Percentiles rank a stretch among this genome's conserved stretches.
phyloP scores from a whole-genome alignment of 2,329 filamentous ascomycete species.

The Phialophora tarda region DNA sequence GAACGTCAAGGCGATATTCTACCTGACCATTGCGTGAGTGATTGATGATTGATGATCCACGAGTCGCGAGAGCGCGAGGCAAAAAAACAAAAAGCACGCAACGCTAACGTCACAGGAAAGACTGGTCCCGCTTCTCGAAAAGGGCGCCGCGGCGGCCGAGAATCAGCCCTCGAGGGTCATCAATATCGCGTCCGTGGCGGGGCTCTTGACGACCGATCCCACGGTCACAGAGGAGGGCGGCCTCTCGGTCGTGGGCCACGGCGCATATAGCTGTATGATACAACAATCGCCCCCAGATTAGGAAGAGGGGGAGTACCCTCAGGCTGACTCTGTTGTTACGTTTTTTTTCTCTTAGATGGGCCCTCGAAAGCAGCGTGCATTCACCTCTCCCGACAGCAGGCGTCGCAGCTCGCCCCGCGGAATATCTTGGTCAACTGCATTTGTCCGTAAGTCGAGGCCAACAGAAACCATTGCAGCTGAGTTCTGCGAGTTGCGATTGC shows the following conservation, averaged over 20 bases:
- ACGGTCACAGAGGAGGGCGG: constrained; percentile 56
- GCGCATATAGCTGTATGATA: constrained; percentile 54
- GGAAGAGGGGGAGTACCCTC: too few species aligned
- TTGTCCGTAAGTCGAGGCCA: constrained; percentile 41
- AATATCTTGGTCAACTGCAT: constrained; percentile 59
- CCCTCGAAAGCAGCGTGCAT: constrained; percentile 61
- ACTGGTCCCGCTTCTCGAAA: constrained; percentile 4
- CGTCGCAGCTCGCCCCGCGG: constrained; percentile 57
- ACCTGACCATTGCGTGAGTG: constrained; percentile 45
- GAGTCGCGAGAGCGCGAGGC: neutral
- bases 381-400: constrained; percentile 58
- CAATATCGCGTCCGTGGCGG: constrained; percentile 59
- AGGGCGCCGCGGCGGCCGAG: constrained; percentile 17
- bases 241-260: constrained; percentile 57
- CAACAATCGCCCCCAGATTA: too few species aligned
- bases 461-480: neutral
- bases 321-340: neutral
- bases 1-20: constrained; percentile 61
- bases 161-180: constrained; percentile 56
- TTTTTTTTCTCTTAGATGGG: constrained; percentile 48
- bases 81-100: too few species aligned
- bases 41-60: neutral
- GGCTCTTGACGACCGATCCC: constrained; percentile 51
- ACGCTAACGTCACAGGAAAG: neutral
- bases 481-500: constrained; percentile 24